Conservation (phyloP, 345 rosid species). For the Cardiospermum halicacabum region DNA sequence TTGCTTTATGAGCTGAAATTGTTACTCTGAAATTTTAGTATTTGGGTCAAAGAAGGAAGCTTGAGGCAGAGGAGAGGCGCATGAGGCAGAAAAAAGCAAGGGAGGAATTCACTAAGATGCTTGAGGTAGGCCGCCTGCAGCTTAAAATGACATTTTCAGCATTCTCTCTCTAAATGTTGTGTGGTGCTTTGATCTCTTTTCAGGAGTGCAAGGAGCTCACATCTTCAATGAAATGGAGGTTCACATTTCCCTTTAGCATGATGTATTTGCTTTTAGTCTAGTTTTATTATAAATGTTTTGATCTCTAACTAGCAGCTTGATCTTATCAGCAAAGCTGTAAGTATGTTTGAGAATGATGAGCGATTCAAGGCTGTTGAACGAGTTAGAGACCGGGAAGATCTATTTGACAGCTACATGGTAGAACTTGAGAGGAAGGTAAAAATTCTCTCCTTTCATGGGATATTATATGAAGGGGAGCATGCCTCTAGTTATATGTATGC, state of each 20-base stretch:
- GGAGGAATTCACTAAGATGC: slow-evolving; percentile 86
- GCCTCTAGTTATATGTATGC: background rate
- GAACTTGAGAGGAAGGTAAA: slow-evolving; percentile 94
- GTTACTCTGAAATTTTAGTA: slow-evolving; percentile 37
- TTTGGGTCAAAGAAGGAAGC: slow-evolving; percentile 92
- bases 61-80: slow-evolving; percentile 96
- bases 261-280: slow-evolving; percentile 6
- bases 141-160: slow-evolving; percentile 7
- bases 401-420: slow-evolving; percentile 75
- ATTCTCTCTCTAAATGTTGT: slow-evolving; percentile 8
- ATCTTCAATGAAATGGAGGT: slow-evolving; percentile 94
- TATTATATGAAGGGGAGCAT: background rate
- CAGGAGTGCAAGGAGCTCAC: slow-evolving; percentile 89
- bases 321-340: slow-evolving; percentile 71
- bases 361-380: slow-evolving; percentile 94
- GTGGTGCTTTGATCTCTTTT: slow-evolving; percentile 23
- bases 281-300: slow-evolving; percentile 8
- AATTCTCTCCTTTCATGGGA: background rate
- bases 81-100: slow-evolving; percentile 91
- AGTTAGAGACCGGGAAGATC: slow-evolving; percentile 83
- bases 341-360: slow-evolving; percentile 87
- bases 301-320: slow-evolving; percentile 25
- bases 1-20: slow-evolving; percentile 3
- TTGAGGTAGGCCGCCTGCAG: slow-evolving; percentile 59
- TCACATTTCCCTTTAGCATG: slow-evolving; percentile 12